These are phyloP conservation scores for Camellia japonica DNA, from an alignment of 148 eudicot genomes.

Conservation along the genomic window DNA sequence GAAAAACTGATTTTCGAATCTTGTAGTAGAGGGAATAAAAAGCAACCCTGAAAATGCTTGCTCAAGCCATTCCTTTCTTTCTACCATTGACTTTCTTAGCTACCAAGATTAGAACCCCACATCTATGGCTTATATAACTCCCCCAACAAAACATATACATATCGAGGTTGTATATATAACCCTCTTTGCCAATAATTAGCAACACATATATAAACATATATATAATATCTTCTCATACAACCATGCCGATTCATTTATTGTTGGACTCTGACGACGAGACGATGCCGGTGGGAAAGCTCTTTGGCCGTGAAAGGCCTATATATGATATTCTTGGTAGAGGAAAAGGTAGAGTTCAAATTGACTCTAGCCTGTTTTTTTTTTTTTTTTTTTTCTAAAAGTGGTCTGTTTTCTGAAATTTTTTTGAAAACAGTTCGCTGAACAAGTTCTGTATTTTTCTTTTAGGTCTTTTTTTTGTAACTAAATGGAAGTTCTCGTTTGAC, in stretches of 20 bases:
- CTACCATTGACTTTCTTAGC: conserved; percentile 6
- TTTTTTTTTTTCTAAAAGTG: not conserved
- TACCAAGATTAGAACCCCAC: conserved; percentile 14
- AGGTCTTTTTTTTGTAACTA: too few relatives aligned
- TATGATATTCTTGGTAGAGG: conserved; percentile 45
- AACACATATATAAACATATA: not conserved
- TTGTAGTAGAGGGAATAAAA: not conserved
- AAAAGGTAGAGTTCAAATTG: conserved; percentile 25
- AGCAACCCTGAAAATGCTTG: conserved; percentile 17
- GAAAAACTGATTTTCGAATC: not conserved
- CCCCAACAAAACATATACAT: not conserved
- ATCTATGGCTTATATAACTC: not conserved
- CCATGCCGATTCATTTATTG: conserved; percentile 18
- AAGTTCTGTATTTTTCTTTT: too few relatives aligned
- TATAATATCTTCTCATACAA: not conserved
- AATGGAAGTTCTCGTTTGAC: too few relatives aligned
- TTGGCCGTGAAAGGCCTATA: conserved; percentile 39
- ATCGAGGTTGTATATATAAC: not conserved
- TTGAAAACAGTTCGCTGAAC: too few relatives aligned
- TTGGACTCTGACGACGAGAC: conserved; percentile 28
- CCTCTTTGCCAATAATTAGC: not conserved
- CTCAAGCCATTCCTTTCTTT: conserved; percentile 28
- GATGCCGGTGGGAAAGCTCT: conserved; percentile 8
- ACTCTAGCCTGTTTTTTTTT: not conserved
- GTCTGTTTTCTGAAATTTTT: too few relatives aligned